Conservation (phyloP, 2,329 filamentous ascomycete species). For the Xylariaceae sp. region DNA sequence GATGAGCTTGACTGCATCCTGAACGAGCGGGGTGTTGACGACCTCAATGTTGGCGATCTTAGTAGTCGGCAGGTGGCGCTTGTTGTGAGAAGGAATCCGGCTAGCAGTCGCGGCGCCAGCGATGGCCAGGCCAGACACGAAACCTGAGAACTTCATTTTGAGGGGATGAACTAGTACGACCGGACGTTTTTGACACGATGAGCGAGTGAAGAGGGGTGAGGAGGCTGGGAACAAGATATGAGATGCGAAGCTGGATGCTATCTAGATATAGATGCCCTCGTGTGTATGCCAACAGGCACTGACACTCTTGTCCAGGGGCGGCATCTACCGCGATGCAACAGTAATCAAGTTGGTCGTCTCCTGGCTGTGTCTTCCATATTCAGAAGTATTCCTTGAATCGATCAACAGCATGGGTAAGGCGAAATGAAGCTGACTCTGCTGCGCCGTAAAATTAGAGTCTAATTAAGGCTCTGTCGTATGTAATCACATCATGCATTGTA, state of each 20-base stretch:
- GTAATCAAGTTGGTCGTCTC: neutral
- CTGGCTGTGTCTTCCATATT: neutral
- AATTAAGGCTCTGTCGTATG: too few relatives aligned
- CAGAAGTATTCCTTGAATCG: neutral
- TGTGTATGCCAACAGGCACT: neutral
- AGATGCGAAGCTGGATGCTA: neutral
- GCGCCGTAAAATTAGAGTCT: too few relatives aligned
- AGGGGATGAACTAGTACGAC: constrained; percentile 1
- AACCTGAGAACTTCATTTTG: constrained; percentile 24
- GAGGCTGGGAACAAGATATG: neutral
- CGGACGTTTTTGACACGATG: neutral
- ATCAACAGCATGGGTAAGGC: neutral
- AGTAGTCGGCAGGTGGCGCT: constrained; percentile 18
- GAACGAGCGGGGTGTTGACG: constrained; percentile 26
- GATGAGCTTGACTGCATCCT: constrained; percentile 19
- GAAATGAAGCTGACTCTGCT: too few relatives aligned
- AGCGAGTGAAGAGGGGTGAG: constrained; percentile 7
- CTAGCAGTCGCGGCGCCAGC: constrained; percentile 1
- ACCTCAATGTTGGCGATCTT: constrained; percentile 29
- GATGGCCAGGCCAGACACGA: constrained; percentile 11
- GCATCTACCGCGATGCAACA: neutral
- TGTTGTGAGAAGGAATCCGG: neutral
- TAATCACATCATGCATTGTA: too few relatives aligned
- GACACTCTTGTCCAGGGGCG: neutral
- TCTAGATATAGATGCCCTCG: constrained; percentile 4